Conservation (phyloP, 2,329 filamentous ascomycete genomes). For the Fusarium neocosmosporiellum region DNA sequence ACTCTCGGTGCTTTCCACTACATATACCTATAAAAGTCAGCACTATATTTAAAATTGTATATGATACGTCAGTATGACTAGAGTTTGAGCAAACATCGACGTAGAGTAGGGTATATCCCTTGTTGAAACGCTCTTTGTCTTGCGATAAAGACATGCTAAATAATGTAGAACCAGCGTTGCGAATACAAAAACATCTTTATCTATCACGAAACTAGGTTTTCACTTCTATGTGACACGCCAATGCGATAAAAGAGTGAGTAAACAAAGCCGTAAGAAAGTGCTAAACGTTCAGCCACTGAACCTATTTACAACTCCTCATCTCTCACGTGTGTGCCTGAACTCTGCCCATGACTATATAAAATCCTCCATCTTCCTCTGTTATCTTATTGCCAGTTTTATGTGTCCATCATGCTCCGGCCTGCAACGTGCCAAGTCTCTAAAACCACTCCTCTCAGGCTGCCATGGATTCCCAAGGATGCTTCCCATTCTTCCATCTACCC, state of each 20-base stretch:
- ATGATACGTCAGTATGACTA: not conserved
- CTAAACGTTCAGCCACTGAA: not conserved
- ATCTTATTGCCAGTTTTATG: not conserved
- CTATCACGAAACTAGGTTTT: not conserved
- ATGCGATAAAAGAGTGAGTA: not conserved
- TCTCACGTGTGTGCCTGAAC: not conserved
- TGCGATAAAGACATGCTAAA: not conserved
- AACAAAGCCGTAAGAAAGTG: not conserved
- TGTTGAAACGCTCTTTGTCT: not conserved
- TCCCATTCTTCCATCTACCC: not conserved
- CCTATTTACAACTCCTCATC: not conserved
- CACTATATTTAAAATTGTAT: not conserved
- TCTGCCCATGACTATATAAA: not conserved
- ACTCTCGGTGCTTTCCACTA: not conserved
- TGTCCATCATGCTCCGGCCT: not conserved
- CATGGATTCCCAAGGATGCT: not conserved
- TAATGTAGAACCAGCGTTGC: rapidly evolving
- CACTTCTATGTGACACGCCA: not conserved
- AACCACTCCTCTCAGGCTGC: too few species aligned
- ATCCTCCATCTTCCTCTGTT: not conserved
- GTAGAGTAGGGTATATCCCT: not conserved
- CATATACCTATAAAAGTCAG: not conserved
- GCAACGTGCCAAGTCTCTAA: too few species aligned
- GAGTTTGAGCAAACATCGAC: not conserved
- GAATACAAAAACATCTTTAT: not conserved